These are phyloP conservation scores for Lipomyces japonicus DNA, from an alignment of 805 yeast genomes.

Conservation along the genomic window DNA sequence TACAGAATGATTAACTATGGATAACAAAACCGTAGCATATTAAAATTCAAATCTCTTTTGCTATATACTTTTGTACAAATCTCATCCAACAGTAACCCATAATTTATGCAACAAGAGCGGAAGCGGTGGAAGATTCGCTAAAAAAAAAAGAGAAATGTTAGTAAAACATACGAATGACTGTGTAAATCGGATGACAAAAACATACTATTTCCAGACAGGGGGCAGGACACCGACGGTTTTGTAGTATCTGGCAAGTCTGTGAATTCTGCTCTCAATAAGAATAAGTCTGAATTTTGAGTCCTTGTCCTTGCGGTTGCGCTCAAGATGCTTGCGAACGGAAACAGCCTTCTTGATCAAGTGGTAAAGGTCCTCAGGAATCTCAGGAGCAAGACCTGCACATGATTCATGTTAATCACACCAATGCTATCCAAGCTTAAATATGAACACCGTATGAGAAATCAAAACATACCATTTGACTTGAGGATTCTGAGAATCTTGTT, in stretches of 20 bases:
- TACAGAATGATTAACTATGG: no score
- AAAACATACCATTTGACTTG: conserved; percentile 82
- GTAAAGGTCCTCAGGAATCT: conserved; percentile 99
- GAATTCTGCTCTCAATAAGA: conserved; percentile 99
- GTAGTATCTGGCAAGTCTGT: conserved; percentile 99
- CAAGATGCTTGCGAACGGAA: conserved; percentile 99
- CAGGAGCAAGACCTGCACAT: conserved; percentile 76
- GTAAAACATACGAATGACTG: neutral
- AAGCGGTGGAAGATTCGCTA: conserved; percentile 98
- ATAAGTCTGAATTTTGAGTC: conserved; percentile 99
- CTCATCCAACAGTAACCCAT: neutral
- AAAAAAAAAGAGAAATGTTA: no score
- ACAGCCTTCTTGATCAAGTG: conserved; percentile 99
- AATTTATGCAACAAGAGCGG: conserved; percentile 94
- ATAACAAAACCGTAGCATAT: no score
- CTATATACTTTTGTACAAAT: conserved; percentile 1
- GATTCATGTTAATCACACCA: conserved; percentile 34
- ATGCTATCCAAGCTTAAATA: no score
- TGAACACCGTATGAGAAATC: no score
- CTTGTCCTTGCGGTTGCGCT: conserved; percentile 99
- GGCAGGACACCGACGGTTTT: conserved; percentile 98
- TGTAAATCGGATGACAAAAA: neutral
- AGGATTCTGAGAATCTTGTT: conserved; percentile 98
- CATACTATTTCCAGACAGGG: conserved; percentile 94
- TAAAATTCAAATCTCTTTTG: no score